A percentile compares a stretch with the other conserved stretches of the same genome.
Conservation (phyloP, 2,329 filamentous ascomycete species). For the Neonectria hederae region DNA sequence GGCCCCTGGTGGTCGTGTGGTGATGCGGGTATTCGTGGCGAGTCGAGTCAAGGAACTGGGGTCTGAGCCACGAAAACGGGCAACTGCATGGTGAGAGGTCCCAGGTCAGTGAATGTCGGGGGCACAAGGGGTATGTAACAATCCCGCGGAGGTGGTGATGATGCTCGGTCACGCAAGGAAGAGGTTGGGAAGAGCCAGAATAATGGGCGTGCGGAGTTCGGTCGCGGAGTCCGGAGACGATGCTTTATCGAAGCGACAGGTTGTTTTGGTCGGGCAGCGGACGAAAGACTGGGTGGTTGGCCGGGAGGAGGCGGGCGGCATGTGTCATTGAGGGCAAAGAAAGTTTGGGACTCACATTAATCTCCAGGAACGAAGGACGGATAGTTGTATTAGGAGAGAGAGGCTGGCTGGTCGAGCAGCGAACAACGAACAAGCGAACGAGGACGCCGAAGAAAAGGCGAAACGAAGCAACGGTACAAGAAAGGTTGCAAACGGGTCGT, state of each 20-base stretch:
- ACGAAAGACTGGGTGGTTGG: conserved; percentile 40
- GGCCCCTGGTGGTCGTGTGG: conserved; percentile 25
- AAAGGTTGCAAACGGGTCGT: conserved; percentile 22
- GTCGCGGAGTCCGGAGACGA: conserved; percentile 20
- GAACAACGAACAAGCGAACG: conserved; percentile 27
- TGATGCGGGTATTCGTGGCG: conserved; percentile 37
- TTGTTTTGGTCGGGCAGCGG: conserved; percentile 27
- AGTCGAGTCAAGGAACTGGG: conserved; percentile 37
- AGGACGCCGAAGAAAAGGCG: conserved; percentile 34
- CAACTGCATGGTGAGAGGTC: conserved; percentile 42
- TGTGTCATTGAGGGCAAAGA: conserved; percentile 42
- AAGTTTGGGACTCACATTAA: conserved; percentile 51
- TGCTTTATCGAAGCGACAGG: conserved; percentile 32
- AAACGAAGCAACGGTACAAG: conserved; percentile 25
- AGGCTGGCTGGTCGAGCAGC: conserved; percentile 40
- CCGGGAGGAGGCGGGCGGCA: conserved; percentile 33
- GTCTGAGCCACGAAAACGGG: conserved; percentile 36
- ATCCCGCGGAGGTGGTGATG: conserved; percentile 13
- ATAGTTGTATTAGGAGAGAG: conserved; percentile 39
- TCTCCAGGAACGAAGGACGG: conserved; percentile 42
- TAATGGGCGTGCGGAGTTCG: conserved; percentile 19
- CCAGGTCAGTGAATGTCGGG: conserved; percentile 33
- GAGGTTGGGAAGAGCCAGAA: conserved; percentile 16
- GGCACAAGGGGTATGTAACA: conserved; percentile 24
- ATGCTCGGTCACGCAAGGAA: conserved; percentile 26